Evolutionary conservation across 352 stramenopile genomes (phyloP).

Genomic region (Albugo laibachii): DNA sequence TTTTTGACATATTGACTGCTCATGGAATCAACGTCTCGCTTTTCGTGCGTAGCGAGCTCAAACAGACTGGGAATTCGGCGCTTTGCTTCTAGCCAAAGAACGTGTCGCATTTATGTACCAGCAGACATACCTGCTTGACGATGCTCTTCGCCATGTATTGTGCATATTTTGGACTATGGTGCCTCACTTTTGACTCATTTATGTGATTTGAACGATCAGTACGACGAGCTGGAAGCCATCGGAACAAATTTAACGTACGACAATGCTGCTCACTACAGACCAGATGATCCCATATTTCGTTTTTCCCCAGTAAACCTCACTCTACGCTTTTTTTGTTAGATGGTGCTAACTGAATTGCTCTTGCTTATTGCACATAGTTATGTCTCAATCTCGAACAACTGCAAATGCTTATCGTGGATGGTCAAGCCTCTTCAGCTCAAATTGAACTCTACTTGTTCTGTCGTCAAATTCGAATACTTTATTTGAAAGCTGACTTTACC

Average conservation of each 20-base stretch:
- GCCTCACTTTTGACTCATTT: neutral
- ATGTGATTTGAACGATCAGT: slow-evolving; percentile 9
- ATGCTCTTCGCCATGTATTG: slow-evolving; percentile 58
- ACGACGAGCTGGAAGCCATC: slow-evolving; percentile 68
- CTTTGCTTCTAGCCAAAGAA: slow-evolving; percentile 67
- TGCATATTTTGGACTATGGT: neutral
- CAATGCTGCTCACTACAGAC: slow-evolving; percentile 2
- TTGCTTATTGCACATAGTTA: slow-evolving; percentile 15
- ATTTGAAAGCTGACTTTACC: slow-evolving; percentile 42
- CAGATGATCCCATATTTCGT: slow-evolving; percentile 29
- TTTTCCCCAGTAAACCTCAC: slow-evolving; percentile 22
- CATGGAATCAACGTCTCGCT: neutral
- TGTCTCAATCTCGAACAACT: slow-evolving; percentile 26
- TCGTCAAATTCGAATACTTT: slow-evolving; percentile 52
- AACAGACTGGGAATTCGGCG: slow-evolving; percentile 46
- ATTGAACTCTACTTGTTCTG: slow-evolving; percentile 62
- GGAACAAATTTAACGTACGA: slow-evolving; percentile 22
- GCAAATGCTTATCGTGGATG: slow-evolving; percentile 28
- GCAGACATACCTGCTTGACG: slow-evolving; percentile 63
- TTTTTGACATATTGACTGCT: neutral
- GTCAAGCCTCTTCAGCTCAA: slow-evolving; percentile 23
- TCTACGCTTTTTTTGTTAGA: neutral
- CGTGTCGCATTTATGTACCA: slow-evolving; percentile 65
- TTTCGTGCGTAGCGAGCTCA: slow-evolving; percentile 13
- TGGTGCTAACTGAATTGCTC: neutral